phyloP scores from a whole-genome alignment of 129 eudicot species.

The Flaveria ramosissima region DNA sequence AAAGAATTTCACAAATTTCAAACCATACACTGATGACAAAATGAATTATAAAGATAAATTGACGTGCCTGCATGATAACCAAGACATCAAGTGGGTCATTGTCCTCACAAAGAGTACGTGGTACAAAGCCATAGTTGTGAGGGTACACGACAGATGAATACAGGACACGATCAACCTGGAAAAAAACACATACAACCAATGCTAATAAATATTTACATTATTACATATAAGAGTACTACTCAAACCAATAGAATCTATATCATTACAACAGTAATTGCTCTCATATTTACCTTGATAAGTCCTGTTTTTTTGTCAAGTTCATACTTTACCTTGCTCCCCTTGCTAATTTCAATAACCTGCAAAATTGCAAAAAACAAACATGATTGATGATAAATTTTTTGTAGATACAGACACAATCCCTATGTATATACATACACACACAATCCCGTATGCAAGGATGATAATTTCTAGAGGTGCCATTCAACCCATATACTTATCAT shows the following conservation, averaged over 20 bases:
- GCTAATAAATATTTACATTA: neutral
- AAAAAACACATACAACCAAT: neutral
- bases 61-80: slow-evolving; percentile 89
- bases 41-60: neutral
- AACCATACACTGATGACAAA: slow-evolving; percentile 4
- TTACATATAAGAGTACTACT: slow-evolving; percentile 3
- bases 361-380: slow-evolving; percentile 21
- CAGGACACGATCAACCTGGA: slow-evolving; percentile 91
- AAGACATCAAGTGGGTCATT: slow-evolving; percentile 94
- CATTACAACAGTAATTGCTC: neutral
- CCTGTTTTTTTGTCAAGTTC: slow-evolving; percentile 98
- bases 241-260: slow-evolving; percentile 8
- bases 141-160: slow-evolving; percentile 98
- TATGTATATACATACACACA: neutral
- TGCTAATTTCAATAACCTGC: slow-evolving; percentile 92
- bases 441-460: neutral
- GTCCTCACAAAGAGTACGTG: slow-evolving; percentile 97
- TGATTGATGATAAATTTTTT: slow-evolving; percentile 2
- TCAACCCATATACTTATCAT: slow-evolving; percentile 1
- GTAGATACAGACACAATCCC: neutral
- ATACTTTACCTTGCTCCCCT: slow-evolving; percentile 96
- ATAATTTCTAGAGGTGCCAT: slow-evolving; percentile 6
- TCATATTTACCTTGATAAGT: slow-evolving; percentile 69
- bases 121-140: slow-evolving; percentile 94
- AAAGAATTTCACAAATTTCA: neutral